Conservation (phyloP, 306 rosid species). For the Clitoria ternatea region DNA sequence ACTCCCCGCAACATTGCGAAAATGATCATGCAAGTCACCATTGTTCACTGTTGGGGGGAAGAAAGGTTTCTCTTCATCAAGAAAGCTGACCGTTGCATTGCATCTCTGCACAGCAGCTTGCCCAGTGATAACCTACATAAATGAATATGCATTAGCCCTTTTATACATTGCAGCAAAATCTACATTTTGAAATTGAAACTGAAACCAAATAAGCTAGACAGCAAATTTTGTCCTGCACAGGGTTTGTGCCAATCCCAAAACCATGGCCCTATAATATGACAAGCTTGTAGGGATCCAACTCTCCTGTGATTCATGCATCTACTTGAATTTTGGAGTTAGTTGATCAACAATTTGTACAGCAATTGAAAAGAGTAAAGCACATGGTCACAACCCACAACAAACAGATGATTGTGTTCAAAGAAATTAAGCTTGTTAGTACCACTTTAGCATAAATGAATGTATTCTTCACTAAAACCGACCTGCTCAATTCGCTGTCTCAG, state of each 20-base stretch:
- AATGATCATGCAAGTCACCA: conserved; percentile 52
- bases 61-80: conserved; percentile 40
- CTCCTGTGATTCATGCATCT: neutral
- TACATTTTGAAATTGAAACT: neutral
- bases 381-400: neutral
- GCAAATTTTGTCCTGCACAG: neutral
- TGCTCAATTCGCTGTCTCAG: conserved; percentile 65
- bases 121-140: conserved; percentile 64
- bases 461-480: conserved; percentile 37
- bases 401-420: neutral
- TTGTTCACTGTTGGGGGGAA: conserved; percentile 77
- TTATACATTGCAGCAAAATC: neutral
- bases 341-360: neutral
- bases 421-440: neutral
- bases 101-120: conserved; percentile 95
- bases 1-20: conserved; percentile 56
- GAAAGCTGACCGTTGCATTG: conserved; percentile 67
- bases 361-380: conserved; percentile 3
- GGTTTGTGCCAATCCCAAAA: neutral
- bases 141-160: conserved; percentile 11
- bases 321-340: neutral
- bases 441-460: conserved; percentile 1
- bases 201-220: neutral
- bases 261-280: neutral
- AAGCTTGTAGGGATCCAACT: neutral